Base-by-base conservation (phyloP, 441 rosid species). In the Euphorbia schlechtendalii region DNA sequence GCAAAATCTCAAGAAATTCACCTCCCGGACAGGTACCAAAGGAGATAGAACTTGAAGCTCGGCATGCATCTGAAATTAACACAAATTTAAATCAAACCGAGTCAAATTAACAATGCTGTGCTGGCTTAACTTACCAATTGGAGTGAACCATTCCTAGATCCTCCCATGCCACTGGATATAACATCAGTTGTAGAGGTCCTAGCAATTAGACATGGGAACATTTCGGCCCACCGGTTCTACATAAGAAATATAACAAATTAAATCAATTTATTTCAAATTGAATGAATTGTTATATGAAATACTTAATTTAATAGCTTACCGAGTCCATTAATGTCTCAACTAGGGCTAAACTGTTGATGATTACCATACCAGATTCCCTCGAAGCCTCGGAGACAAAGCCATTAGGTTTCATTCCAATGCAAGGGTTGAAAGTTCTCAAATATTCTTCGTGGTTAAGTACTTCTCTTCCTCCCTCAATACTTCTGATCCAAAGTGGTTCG, bases 291-390 rank as follows among this genome's bases (percentile, higher is more conserved):
- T 32, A n/a, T 6, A 32, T 2, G 34, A 32, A 25, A 43, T 14
- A 4, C 14, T 20, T 25, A n/a, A 52, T 22, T 1, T 59, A 24
- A 21, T 27, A 68, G 64, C 83, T 78, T 70, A 94, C 99, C 71
- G 82, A 77, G 69, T 94, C 96, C 99, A 94, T 91, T 49, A 94
- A 71, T 21, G 90, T 89, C 73, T 91, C 96, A 46, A 91, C 92
- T 17, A 89, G 87, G 3, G 96, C 96, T 69, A 83, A 74, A 71
- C 98, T 87, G 80, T 89, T 89, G 79, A 91, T 86, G 69, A 87
- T 85, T 54, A 87, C 90, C 57, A 83, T 74, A 8, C 90, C 94
- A 25, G 84, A 62, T 63, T 87, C 96, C 64, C 89, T 85, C 8
- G 99, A 89, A 64, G 98, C 88, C 75, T 94, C 96, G 0, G 86